These are phyloP conservation scores for Keithomyces neogunnii DNA, from an alignment of 2,329 filamentous ascomycete species.

Conservation along the genomic window DNA sequence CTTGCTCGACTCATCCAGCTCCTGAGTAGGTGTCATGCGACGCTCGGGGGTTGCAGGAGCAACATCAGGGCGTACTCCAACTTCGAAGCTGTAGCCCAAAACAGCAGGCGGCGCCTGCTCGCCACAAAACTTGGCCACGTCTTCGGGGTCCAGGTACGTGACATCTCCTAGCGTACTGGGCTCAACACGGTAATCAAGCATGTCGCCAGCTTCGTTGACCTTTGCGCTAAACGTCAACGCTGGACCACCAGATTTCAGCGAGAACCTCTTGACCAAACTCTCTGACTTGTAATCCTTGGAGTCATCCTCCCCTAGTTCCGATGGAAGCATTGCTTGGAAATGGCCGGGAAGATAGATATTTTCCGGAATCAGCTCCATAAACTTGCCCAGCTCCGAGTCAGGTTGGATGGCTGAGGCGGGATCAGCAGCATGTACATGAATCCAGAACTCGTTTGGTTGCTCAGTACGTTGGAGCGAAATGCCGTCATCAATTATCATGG, in stretches of 20 bases:
- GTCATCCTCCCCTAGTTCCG: conserved; percentile 19
- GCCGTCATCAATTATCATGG: conserved; percentile 71
- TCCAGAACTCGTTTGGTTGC: conserved; percentile 53
- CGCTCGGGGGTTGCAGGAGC: conserved; percentile 22
- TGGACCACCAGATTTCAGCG: conserved; percentile 40
- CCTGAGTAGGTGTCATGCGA: conserved; percentile 31
- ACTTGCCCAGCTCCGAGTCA: conserved; percentile 47
- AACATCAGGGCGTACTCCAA: conserved; percentile 16
- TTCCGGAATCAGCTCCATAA: conserved; percentile 51
- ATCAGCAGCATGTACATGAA: conserved; percentile 73
- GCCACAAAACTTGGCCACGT: conserved; percentile 36
- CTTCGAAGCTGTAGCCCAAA: conserved; percentile 18
- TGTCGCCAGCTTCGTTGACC: conserved; percentile 41
- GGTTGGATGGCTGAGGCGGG: conserved; percentile 61
- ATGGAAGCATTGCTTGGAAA: conserved; percentile 48
- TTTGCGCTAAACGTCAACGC: conserved; percentile 56
- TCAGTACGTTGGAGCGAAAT: conserved; percentile 59
- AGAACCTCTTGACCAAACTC: conserved; percentile 42
- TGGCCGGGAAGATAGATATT: conserved; percentile 54
- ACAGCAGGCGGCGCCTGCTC: conserved; percentile 18
- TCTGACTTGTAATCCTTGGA: conserved; percentile 23
- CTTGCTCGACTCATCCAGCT: conserved; percentile 34
- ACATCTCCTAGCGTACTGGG: conserved; percentile 46
- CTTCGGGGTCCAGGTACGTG: conserved; percentile 46
- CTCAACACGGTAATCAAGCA: conserved; percentile 46